Evolutionary conservation across 1,139 yeast species (phyloP), one percentile per base, ranked within the genome.

Genomic region (Protomyces gravidus): DNA sequence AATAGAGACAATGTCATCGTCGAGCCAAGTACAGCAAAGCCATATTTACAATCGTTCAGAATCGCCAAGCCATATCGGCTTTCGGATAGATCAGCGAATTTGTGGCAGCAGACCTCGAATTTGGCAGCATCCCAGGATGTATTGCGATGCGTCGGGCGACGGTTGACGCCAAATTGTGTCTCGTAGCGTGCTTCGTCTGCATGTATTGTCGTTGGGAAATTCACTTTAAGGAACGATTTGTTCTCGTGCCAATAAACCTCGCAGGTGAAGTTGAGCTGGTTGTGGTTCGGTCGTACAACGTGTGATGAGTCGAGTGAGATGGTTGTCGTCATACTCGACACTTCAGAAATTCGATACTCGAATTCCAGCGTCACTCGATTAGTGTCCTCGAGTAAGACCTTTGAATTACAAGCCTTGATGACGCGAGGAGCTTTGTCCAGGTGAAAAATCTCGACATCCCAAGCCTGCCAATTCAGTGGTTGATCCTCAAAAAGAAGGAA

Each of bases 71-170:
- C 97, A 69, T 88, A 89, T 63, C 81, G 81, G 71, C 76, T 81
- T 68, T 89, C 97, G 39, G 95, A 85, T 68, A 87, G 83, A 70
- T 92, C 97, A 70, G 94, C 90, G 75, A 89, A 92, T 70, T 88
- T 87, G 72, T 92, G 97, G 68, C 86, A 90, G 67, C 96, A 88
- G 21, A 89, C 96, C 73, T 92, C 98, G 72, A 92, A 92, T 72
- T 89, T 89, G 63, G 97, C 97, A 45, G 85, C 85, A 69, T 90
- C 98, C 97, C 97, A 90, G 1, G 89, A 76, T 1, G 97, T 90
- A 70, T 92, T 92, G 75, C 78, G 90, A 71, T 90, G 97, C 0
- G 97, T 92, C 50, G 97, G 95, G 66, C 97, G 81, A 67, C 80
- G 83, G 13, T 95, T 92, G 55, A 86, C 74, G 62, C 97, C 97